Base-by-base conservation (phyloP, 257 asterid species). In the Pogostemon cablin region DNA sequence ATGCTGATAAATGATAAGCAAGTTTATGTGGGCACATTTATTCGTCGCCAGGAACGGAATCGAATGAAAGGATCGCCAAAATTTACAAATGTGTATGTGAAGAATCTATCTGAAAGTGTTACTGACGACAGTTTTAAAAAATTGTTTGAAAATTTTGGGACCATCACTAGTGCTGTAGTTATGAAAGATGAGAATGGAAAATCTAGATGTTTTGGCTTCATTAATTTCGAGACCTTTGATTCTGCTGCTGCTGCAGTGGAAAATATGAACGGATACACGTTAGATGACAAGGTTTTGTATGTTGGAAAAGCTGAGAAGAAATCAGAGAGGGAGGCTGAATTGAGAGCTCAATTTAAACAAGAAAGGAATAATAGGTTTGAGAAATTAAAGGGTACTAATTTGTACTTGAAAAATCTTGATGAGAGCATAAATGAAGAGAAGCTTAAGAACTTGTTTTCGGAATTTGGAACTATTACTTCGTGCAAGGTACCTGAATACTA, bases 221-320 rank as follows among this genome's bases (percentile, higher is more conserved):
- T 89, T 0, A 92, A 89, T 58, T 92, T 85, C 8, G 82, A 89
- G 49, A 76, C n/a, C 17, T 61, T 81, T 0, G 88, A 89, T 20
- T 82, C 76, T 54, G 96, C 96, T 0, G 84, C 85, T 40, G 68
- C 84, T 47, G 96, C 96, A 0, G 93, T 86, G 41, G 89, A 87
- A 82, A 73, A 77, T 40, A 20, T 91, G 86, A 89, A 87, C 2
- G 93, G 86, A 6, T 32, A 75, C 11, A 17, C 83, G 0, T 47
- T 85, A n/a, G 74, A 79, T 8, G 95, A 84, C 15, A 87, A 89
- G 74, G 82, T 78, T 2, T 39, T 89, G 76, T 89, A 87, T 32
- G 92, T 87, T 9, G 93, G 92, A 6, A 87, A 73, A 79, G 96
- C 98, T 48, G 92, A 89, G 65, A 92, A 85, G 85, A 92, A 92